Evolutionary conservation across 164 flowering plant genomes (phyloP).

Genomic region (Umbilicus rupestris): DNA sequence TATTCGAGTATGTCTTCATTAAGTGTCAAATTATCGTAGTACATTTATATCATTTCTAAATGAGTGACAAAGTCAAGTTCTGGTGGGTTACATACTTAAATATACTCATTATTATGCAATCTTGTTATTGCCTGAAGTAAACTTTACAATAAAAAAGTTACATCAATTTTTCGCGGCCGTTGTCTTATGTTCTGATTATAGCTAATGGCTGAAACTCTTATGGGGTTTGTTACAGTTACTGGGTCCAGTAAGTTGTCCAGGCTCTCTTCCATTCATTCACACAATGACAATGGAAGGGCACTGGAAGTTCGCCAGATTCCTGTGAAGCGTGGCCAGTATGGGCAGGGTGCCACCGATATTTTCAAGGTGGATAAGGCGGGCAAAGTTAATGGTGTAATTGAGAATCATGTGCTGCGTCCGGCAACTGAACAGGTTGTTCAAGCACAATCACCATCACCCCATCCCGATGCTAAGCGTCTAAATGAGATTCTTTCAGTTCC

Average conservation of each 20-base stretch:
- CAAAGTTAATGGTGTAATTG: constrained; percentile 42
- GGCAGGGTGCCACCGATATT: constrained; percentile 18
- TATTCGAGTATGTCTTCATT: not conserved
- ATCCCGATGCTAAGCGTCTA: constrained; percentile 61
- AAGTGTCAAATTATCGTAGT: not conserved
- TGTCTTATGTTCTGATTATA: constrained; percentile 1
- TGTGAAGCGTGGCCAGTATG: constrained; percentile 15
- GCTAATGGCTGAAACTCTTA: constrained; percentile 12
- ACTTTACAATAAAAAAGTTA: not conserved
- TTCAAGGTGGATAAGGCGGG: constrained; percentile 28
- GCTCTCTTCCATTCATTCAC: constrained; percentile 26
- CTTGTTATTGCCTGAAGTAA: not conserved
- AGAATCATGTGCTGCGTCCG: constrained; percentile 18
- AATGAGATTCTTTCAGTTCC: constrained; percentile 49
- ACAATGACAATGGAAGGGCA: constrained; percentile 35
- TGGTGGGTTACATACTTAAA: not conserved
- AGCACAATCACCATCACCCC: constrained; percentile 40
- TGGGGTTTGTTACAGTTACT: constrained; percentile 31
- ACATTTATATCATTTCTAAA: not conserved
- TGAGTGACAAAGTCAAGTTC: not conserved
- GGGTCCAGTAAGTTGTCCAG: constrained; percentile 45
- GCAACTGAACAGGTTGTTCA: constrained; percentile 20
- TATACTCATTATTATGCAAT: not conserved
- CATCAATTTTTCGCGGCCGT: not conserved
- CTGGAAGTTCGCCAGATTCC: constrained; percentile 28